These are phyloP conservation scores for Salix purpurea DNA, from an alignment of 345 rosid genomes.

Conservation along the genomic window DNA sequence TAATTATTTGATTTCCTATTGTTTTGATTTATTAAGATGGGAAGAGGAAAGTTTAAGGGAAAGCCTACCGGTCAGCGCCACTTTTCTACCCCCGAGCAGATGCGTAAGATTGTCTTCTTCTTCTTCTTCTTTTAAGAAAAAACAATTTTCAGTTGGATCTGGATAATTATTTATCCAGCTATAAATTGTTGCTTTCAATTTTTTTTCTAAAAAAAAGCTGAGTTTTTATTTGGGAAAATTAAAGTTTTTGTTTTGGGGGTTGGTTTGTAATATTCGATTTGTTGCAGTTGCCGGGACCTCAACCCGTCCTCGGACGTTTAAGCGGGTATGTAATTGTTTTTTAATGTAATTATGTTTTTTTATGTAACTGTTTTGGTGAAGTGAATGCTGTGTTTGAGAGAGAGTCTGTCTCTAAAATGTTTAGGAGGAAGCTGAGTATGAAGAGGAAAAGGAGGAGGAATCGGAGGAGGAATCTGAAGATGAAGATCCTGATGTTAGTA, in stretches of 20 bases:
- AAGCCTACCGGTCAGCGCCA: slow-evolving; percentile 62
- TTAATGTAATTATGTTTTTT: background rate
- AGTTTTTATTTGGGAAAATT: too few relatives aligned
- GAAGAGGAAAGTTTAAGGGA: slow-evolving; percentile 64
- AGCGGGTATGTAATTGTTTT: slow-evolving; percentile 43
- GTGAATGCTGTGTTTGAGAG: background rate
- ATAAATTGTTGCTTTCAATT: too few relatives aligned
- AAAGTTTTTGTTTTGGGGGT: too few relatives aligned
- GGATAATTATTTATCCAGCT: background rate
- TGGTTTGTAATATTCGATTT: slow-evolving; percentile 13
- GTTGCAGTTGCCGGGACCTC: slow-evolving; percentile 86
- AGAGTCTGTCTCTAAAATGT: background rate
- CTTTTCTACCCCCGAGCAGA: slow-evolving; percentile 57
- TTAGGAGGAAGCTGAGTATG: slow-evolving; percentile 56
- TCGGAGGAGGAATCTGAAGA: slow-evolving; percentile 62
- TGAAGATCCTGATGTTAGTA: slow-evolving; percentile 37
- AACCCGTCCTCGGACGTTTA: slow-evolving; percentile 76
- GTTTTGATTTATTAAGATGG: slow-evolving; percentile 27
- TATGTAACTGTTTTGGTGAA: background rate
- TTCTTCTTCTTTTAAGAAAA: too few relatives aligned
- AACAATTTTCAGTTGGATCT: background rate
- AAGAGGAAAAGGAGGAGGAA: slow-evolving; percentile 46
- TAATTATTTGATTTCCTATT: background rate
- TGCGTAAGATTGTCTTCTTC: slow-evolving; percentile 31
- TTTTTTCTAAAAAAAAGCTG: too few relatives aligned